Evolutionary conservation across 768 basidiomycete species (phyloP), one percentile per base, ranked within the genome.

Genomic region (Sarcodon sp.): DNA sequence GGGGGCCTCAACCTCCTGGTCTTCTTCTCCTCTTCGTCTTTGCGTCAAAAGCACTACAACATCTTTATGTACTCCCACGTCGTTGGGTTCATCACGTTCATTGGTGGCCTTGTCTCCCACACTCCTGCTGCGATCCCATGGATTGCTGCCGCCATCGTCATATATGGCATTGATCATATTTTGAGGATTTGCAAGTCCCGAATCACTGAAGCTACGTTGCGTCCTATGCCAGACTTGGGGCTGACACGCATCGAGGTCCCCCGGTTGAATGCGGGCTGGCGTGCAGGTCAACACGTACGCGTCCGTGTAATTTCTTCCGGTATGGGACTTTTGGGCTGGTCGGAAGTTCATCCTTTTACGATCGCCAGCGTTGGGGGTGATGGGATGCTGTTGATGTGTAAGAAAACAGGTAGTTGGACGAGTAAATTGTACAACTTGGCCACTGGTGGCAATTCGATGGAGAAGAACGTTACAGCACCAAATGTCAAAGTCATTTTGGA

Each of bases 231-330:
- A 2, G 70, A 69, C 7, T 68, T 76, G 16, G 61, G 63, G 11
- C 63, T 69, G 37, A 76, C 75, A 5, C 64, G 71, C 38, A 56
- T 80, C 27, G 68, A 72, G 35, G 58, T 77, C 7, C 70, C 70
- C 0, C 47, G 57, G 4, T 39, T 79, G 39, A 68, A 65, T 44
- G 61, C 66, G 0, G 79, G 79, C 15, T 80, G 78, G 78, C 64
- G 76, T 31, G 66, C 75, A 0, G 77, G 80, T 3, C 78, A 80
- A 54, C 77, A 80, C 55, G 74, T 81, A 39, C 70, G 78, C 43
- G 51, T 81, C 31, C 63, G 73, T 38, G 62, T 73, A 0, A 61
- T 75, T 1, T 60, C 61, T 8, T 54, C 66, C n/a, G 65, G 60
- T 16, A 65, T 66, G 63, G 66, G 70, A 2, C 56, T 60, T 58